Evolutionary conservation across 345 rosid genomes (phyloP), one percentile per base, ranked within the genome.

Genomic region (Turnera subulata): DNA sequence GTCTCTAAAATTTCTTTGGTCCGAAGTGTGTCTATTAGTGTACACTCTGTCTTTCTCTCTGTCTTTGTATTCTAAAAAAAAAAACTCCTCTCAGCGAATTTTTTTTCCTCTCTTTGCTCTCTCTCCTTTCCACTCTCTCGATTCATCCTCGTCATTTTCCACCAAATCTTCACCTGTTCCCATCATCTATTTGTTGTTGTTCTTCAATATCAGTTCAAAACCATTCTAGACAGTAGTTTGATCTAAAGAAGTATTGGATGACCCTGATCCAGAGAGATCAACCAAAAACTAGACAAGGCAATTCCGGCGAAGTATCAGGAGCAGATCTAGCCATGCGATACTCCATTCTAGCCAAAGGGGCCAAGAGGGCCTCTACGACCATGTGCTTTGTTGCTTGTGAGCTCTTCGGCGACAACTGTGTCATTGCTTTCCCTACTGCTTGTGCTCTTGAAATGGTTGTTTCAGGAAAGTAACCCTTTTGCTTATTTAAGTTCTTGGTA

Each of bases 401-500:
- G 77, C 97, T 92, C 67, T 57, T 92, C 56, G 98, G 94, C 15
- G 91, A 77, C 42, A 23, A 77, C 59, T 93, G 98, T 46, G 66
- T 66, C 61, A 91, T 91, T 35, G 93, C 91, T 47, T 92, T 86
- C 74, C 99, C 99, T 43, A 92, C 99, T 24, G 96, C 97, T 1
- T 89, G 96, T 66, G 97, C 97, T 63, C 96, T 89, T 50, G 97
- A 93, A 81, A 93, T 93, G 99, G 97, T 92, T 59, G 23, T 12
- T 18, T 22, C 16, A 49, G 7, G 3, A 0, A 49, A 0, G 33
- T 29, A 13, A 56, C 5, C 1, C 11, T 46, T 19, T 25, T 3
- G 43, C 43, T 14, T 5, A 0, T 39, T 25, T 6, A 3, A 42
- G 0, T 6, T 14, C 19, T 18, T 6, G 29, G n/a, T n/a, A n/a